Evolutionary conservation across 495 filamentous ascomycete genomes (phyloP).

Genomic region (Trichoderma gamsii): DNA sequence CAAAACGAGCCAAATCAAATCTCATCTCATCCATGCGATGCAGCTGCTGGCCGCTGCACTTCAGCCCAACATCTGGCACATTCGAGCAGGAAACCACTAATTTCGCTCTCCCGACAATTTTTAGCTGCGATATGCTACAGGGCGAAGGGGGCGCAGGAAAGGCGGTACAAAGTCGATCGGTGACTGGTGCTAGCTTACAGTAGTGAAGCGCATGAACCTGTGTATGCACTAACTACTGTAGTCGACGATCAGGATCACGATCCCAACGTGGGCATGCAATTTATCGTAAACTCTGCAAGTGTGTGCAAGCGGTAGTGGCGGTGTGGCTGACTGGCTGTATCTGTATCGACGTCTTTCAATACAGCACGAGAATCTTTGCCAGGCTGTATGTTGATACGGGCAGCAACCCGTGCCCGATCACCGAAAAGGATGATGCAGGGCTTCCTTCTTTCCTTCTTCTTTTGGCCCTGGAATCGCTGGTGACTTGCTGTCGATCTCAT

Average conservation of each 20-base stretch:
- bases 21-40: slow-evolving; percentile 2
- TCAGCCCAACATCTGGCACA: neutral
- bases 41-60: neutral
- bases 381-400: neutral
- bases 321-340: neutral
- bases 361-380: neutral
- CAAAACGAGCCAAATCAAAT: neutral
- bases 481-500: slow-evolving; percentile 3
- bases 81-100: neutral
- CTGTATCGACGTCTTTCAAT: neutral
- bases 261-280: slow-evolving; percentile 8
- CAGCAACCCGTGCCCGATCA: neutral
- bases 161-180: slow-evolving; percentile 1
- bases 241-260: slow-evolving; percentile 11
- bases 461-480: neutral
- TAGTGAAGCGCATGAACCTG: neutral
- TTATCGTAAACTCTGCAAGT: neutral
- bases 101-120: neutral
- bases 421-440: neutral
- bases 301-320: neutral
- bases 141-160: neutral
- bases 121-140: neutral
- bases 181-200: neutral
- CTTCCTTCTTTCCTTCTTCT: neutral
- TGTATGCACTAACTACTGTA: neutral